Evolutionary conservation across 768 basidiomycete species (phyloP).

Genomic region (Termitomyces sp.): DNA sequence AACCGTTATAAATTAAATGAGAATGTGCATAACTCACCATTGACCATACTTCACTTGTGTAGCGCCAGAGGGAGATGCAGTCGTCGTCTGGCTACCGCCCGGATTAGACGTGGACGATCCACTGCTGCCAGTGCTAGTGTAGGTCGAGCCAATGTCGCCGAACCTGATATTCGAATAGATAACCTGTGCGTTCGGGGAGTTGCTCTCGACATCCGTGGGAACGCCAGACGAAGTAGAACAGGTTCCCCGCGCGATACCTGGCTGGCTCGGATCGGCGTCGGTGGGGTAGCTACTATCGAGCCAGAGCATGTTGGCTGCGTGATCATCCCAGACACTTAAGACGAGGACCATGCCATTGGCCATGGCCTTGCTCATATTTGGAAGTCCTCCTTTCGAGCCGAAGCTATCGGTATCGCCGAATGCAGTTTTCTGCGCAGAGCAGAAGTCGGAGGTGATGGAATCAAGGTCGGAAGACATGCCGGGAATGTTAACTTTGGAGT

Average conservation of each 20-base stretch:
- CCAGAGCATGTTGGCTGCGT: slow-evolving; percentile 51
- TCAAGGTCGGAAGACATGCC: slow-evolving; percentile 34
- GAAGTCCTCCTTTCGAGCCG: slow-evolving; percentile 35
- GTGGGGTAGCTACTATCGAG: slow-evolving; percentile 48
- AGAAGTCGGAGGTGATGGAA: slow-evolving; percentile 44
- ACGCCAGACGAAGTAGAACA: slow-evolving; percentile 43
- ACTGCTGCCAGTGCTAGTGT: not conserved
- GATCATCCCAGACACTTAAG: slow-evolving; percentile 50
- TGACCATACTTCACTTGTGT: slow-evolving; percentile 30
- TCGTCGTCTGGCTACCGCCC: not conserved
- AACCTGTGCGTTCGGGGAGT: slow-evolving; percentile 34
- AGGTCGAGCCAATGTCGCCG: slow-evolving; percentile 33
- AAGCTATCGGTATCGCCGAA: slow-evolving; percentile 44
- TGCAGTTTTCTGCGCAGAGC: slow-evolving; percentile 38
- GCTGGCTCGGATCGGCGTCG: slow-evolving; percentile 23
- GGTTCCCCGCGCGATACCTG: slow-evolving; percentile 44
- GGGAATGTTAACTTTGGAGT: slow-evolving; percentile 40
- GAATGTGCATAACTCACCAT: slow-evolving; percentile 20
- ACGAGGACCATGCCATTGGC: slow-evolving; percentile 42
- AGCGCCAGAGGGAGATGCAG: slow-evolving; percentile 14
- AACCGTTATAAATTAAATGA: not conserved
- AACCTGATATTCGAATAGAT: slow-evolving; percentile 51
- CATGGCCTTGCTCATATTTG: slow-evolving; percentile 28
- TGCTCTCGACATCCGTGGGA: slow-evolving; percentile 37
- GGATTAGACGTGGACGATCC: slow-evolving; percentile 3